Conservation (phyloP, 2,329 filamentous ascomycete species). For the Colletotrichum sp. region DNA sequence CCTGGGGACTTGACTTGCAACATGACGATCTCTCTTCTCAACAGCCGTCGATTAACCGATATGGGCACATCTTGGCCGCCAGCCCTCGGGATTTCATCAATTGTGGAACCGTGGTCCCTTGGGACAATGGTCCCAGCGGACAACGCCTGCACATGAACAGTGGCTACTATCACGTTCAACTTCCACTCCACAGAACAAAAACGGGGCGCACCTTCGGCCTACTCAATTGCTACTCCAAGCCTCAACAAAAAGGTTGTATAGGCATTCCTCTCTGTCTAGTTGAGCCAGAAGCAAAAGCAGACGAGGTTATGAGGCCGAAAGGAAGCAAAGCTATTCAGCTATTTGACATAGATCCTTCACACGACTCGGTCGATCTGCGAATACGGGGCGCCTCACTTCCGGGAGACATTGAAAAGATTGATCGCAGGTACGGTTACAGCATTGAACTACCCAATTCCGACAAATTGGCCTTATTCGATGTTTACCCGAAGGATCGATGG, state of each 20-base stretch:
- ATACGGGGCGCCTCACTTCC: too few species aligned
- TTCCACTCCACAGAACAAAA: neutral
- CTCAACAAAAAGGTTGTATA: neutral
- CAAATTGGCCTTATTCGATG: neutral
- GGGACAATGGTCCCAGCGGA: neutral
- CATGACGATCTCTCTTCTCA: fast-evolving
- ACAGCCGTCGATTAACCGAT: fast-evolving
- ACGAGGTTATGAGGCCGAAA: neutral
- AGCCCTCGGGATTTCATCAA: neutral
- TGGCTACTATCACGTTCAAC: neutral
- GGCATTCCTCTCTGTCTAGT: neutral
- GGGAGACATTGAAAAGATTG: neutral
- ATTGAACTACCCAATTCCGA: neutral
- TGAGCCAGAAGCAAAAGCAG: neutral
- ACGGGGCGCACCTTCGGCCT: neutral
- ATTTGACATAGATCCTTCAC: neutral
- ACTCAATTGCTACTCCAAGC: neutral
- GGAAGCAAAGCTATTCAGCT: neutral
- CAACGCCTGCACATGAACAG: neutral
- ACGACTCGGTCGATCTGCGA: too few species aligned
- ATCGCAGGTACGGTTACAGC: neutral
- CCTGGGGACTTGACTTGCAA: neutral
- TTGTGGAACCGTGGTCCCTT: neutral
- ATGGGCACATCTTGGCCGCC: neutral
- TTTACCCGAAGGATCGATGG: neutral